phyloP scores from a whole-genome alignment of 495 filamentous ascomycete species.

The Neurospora cerealis region DNA sequence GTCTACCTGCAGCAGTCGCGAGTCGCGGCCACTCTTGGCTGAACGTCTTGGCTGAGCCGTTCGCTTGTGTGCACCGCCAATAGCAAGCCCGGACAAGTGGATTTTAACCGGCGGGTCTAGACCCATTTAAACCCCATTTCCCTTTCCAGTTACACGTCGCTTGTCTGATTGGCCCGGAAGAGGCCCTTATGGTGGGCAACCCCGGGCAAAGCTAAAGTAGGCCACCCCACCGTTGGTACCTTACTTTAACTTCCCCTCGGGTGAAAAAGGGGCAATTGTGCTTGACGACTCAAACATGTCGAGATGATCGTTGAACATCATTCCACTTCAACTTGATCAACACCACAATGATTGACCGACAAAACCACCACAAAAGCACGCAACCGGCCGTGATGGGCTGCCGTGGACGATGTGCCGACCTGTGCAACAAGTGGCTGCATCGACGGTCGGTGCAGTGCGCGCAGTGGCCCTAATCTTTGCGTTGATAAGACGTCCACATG shows the following conservation, averaged over 20 bases:
- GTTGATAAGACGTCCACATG: background rate
- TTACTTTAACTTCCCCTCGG: background rate
- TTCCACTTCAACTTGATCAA: background rate
- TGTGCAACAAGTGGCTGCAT: background rate
- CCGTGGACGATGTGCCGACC: background rate
- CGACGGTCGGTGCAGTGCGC: background rate
- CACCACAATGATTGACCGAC: background rate
- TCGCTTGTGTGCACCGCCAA: background rate
- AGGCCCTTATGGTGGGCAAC: background rate
- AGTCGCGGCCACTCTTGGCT: slow-evolving; percentile 3
- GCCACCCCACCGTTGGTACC: background rate
- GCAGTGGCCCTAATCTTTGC: background rate
- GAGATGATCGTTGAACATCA: background rate
- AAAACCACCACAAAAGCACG: background rate
- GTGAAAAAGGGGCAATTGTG: background rate
- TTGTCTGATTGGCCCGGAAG: slow-evolving; percentile 8
- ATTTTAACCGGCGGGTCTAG: background rate
- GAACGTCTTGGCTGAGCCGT: background rate
- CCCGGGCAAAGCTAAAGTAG: background rate
- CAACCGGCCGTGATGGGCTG: background rate
- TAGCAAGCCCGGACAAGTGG: background rate
- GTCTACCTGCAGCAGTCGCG: background rate
- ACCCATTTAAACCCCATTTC: slow-evolving; percentile 1
- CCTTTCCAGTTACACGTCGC: slow-evolving; percentile 3
- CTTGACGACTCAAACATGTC: background rate